A percentile compares a stretch with the other conserved stretches of the same genome.
Conservation (phyloP, 2,329 filamentous ascomycete genomes). For the Microsporum canis region DNA sequence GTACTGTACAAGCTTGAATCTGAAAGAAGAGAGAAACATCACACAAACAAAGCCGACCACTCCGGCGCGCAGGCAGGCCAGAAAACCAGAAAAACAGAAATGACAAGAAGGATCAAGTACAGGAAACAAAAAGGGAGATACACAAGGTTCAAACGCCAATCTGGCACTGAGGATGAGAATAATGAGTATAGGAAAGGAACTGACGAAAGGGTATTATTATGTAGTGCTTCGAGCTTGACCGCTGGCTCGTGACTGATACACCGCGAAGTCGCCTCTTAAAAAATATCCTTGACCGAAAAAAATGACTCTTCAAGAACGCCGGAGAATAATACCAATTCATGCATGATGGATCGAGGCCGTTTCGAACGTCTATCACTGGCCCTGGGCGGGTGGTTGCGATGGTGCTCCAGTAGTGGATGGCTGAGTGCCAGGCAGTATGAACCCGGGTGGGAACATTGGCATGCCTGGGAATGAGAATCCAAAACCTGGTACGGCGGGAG, state of each 20-base stretch:
- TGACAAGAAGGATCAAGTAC: neutral
- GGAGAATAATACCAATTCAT: neutral
- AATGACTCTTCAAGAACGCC: neutral
- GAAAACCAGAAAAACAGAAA: neutral
- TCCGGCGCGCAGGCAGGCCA: neutral
- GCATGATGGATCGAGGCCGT: neutral
- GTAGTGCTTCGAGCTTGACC: neutral
- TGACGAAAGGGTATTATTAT: neutral
- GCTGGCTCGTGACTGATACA: neutral
- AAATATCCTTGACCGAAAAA: neutral
- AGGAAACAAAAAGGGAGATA: neutral
- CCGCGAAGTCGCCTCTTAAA: neutral
- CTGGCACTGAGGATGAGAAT: neutral
- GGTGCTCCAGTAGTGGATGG: slow-evolving; percentile 17
- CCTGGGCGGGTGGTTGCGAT: slow-evolving; percentile 29
- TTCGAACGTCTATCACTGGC: slow-evolving; percentile 22
- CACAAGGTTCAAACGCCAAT: neutral
- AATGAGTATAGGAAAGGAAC: neutral
- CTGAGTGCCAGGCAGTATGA: slow-evolving; percentile 28
- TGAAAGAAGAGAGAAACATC: neutral
- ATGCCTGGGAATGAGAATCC: slow-evolving; percentile 43
- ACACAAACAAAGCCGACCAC: neutral
- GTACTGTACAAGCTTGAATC: neutral
- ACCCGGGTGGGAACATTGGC: slow-evolving; percentile 39
- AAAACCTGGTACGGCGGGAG: slow-evolving; percentile 45